Percentiles rank a stretch among this genome's conserved stretches.
Conservation (phyloP, 1,284 basidiomycete genomes). For the Apiotrichum veenhuisii region DNA sequence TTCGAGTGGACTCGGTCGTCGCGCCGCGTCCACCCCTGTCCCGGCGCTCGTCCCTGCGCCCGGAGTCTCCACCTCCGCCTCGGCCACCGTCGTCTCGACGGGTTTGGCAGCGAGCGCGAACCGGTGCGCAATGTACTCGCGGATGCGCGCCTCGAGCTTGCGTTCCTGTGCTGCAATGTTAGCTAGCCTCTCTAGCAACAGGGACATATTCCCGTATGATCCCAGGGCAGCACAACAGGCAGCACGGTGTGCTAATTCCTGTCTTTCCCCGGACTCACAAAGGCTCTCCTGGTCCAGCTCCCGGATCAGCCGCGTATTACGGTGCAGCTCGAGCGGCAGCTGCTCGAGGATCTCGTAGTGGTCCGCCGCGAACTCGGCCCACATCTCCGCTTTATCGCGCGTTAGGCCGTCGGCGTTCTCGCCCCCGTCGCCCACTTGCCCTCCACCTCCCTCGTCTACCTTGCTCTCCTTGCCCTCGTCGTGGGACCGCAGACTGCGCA, state of each 20-base stretch:
- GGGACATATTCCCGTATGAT: not conserved
- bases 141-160: conserved; percentile 33
- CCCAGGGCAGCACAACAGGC: no score
- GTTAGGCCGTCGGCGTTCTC: conserved; percentile 13
- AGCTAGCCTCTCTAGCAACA: no score
- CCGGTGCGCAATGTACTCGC: conserved; percentile 34
- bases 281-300: conserved; percentile 74
- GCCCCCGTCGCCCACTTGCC: conserved; percentile 2
- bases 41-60: no score
- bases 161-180: conserved; percentile 42
- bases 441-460: not conserved
- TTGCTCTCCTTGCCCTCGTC: not conserved
- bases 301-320: conserved; percentile 71
- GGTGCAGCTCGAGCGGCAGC: conserved; percentile 74
- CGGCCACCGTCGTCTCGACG: not conserved
- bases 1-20: no score
- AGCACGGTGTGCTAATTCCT: no score
- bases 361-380: conserved; percentile 73
- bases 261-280: conserved; percentile 58
- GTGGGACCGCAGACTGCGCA: not conserved
- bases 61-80: not conserved
- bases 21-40: no score
- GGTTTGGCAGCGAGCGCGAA: conserved; percentile 7
- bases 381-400: conserved; percentile 54
- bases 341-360: conserved; percentile 82